Evolutionary conservation across 345 rosid species (phyloP).

Genomic region (Conringia planisiliqua): DNA sequence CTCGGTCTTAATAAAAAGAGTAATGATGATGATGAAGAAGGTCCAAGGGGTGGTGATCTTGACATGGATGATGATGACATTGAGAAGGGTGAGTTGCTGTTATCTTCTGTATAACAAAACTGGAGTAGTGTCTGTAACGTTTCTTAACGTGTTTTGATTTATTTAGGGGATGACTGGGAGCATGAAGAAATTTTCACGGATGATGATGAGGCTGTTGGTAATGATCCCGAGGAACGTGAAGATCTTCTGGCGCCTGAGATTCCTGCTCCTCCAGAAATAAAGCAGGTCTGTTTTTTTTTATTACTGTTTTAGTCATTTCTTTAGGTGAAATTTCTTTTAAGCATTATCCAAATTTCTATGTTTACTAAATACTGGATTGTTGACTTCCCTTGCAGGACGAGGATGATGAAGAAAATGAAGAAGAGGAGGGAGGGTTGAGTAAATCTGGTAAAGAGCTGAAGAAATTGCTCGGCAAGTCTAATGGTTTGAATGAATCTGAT

Average conservation of each 20-base stretch:
- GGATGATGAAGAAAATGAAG: constrained; percentile 87
- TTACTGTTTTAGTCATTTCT: not conserved
- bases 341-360: not conserved
- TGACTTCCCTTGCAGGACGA: constrained; percentile 55
- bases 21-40: constrained; percentile 93
- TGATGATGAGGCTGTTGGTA: constrained; percentile 97
- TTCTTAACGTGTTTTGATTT: constrained; percentile 8
- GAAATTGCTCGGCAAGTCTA: constrained; percentile 75
- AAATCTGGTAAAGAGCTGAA: constrained; percentile 93
- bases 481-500: constrained; percentile 72
- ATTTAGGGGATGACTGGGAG: constrained; percentile 97
- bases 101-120: not conserved
- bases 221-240: constrained; percentile 88
- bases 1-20: constrained; percentile 69
- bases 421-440: constrained; percentile 87
- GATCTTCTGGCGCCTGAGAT: constrained; percentile 87
- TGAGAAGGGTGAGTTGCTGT: constrained; percentile 66
- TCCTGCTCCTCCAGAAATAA: constrained; percentile 97
- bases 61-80: constrained; percentile 94
- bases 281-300: constrained; percentile 48
- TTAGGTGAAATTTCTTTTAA: not conserved
- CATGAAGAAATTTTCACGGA: constrained; percentile 98
- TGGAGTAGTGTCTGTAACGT: not conserved
- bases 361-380: not conserved
- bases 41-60: constrained; percentile 83